phyloP scores from a whole-genome alignment of 2,329 filamentous ascomycete genomes.

The Pyrenochaeta sp. region DNA sequence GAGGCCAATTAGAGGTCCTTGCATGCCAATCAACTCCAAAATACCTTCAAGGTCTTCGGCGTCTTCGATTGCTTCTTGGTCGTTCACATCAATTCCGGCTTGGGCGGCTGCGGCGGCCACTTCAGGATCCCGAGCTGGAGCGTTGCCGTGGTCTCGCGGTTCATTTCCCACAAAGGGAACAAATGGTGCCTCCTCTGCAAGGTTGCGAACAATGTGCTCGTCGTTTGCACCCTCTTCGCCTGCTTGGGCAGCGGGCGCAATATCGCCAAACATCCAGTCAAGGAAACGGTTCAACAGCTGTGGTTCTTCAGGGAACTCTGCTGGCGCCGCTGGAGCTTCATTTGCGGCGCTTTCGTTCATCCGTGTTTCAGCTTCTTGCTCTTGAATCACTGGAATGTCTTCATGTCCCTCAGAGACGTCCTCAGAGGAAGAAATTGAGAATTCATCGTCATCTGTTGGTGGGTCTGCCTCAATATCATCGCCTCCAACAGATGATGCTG shows the following conservation, averaged over 20 bases:
- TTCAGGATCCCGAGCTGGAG: slow-evolving; percentile 59
- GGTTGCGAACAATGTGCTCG: slow-evolving; percentile 66
- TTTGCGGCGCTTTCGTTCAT: slow-evolving; percentile 11
- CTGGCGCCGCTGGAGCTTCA: slow-evolving; percentile 8
- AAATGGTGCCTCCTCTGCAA: slow-evolving; percentile 67
- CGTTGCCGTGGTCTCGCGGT: slow-evolving; percentile 31
- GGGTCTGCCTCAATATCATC: slow-evolving; percentile 4
- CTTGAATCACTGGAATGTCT: slow-evolving; percentile 4
- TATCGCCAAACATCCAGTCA: slow-evolving; percentile 60
- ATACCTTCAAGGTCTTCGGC: slow-evolving; percentile 96
- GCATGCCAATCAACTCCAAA: slow-evolving; percentile 95
- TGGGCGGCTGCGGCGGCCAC: slow-evolving; percentile 70
- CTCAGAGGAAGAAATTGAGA: slow-evolving; percentile 10
- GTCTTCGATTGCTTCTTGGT: slow-evolving; percentile 76
- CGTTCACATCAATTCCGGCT: slow-evolving; percentile 72
- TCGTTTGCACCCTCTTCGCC: slow-evolving; percentile 55
- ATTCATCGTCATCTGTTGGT: slow-evolving; percentile 5
- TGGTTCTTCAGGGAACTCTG: slow-evolving; percentile 19
- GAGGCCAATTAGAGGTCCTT: slow-evolving; percentile 85
- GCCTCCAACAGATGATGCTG: slow-evolving; percentile 7
- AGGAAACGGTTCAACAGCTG: slow-evolving; percentile 41
- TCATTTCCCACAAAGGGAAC: slow-evolving; percentile 59
- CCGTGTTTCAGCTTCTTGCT: slow-evolving; percentile 4
- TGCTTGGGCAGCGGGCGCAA: slow-evolving; percentile 40
- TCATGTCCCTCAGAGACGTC: not conserved